Evolutionary conservation across 768 basidiomycete genomes (phyloP).

Genomic region (Termitomyces sp.): DNA sequence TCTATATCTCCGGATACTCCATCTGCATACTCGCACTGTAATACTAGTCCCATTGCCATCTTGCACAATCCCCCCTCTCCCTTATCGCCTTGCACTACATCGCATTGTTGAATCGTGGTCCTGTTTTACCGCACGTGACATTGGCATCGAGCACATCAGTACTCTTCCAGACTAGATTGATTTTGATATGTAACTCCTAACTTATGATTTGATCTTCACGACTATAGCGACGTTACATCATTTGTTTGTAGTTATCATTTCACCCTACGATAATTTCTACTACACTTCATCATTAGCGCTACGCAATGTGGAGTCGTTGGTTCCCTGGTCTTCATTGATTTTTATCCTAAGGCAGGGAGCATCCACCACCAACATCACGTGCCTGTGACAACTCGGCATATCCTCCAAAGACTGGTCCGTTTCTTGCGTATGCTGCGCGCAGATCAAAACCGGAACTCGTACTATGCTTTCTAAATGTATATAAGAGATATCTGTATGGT

Average conservation of each 20-base stretch:
- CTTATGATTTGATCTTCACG: neutral
- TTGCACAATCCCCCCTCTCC: neutral
- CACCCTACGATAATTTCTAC: too few relatives aligned
- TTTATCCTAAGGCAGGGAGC: too few relatives aligned
- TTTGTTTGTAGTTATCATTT: neutral
- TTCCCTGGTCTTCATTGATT: too few relatives aligned
- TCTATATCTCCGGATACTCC: neutral
- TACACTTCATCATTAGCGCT: too few relatives aligned
- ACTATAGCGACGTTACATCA: neutral
- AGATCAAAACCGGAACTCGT: too few relatives aligned
- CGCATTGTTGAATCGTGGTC: neutral
- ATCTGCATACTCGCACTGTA: neutral
- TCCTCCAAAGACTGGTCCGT: too few relatives aligned
- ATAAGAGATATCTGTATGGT: too few relatives aligned
- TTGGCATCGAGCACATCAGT: neutral
- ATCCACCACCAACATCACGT: too few relatives aligned
- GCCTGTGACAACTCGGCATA: too few relatives aligned
- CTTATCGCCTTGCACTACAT: neutral
- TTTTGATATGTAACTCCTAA: neutral
- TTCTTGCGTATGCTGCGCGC: too few relatives aligned
- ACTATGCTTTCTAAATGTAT: too few relatives aligned
- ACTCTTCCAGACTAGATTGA: neutral
- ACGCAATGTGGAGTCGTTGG: too few relatives aligned
- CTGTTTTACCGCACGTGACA: neutral
- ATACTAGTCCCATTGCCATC: neutral